phyloP scores from a whole-genome alignment of 1,139 yeast species.

The Candida pseudoviswanathii region DNA sequence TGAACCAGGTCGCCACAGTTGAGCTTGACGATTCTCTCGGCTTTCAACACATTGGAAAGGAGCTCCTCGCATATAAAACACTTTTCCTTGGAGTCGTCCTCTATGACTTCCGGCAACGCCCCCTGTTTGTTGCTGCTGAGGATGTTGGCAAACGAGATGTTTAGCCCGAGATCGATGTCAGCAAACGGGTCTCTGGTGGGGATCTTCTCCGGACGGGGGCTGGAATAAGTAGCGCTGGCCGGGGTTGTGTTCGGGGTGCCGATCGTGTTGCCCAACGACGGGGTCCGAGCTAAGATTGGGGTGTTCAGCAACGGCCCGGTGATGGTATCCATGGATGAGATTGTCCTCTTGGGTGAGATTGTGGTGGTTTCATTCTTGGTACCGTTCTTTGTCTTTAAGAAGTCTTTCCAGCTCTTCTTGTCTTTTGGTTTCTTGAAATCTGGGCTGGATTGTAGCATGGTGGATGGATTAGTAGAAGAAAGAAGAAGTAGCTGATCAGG shows the following conservation, averaged over 20 bases:
- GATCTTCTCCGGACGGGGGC: constrained; percentile 4
- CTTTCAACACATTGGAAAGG: constrained; percentile 31
- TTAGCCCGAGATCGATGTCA: constrained; percentile 4
- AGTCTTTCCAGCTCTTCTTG: constrained; percentile 10
- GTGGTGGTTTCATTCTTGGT: constrained; percentile 5
- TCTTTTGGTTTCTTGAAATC: constrained; percentile 4
- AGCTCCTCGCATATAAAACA: constrained; percentile 44
- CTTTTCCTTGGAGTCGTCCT: constrained; percentile 8
- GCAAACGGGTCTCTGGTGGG: constrained; percentile 7
- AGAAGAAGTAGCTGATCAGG: not conserved
- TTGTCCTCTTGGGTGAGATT: constrained; percentile 3
- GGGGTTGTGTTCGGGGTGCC: constrained; percentile 9
- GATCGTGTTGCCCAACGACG: not conserved
- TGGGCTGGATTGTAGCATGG: constrained; percentile 8
- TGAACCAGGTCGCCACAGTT: constrained; percentile 44
- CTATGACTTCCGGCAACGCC: not conserved
- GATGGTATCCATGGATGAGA: not conserved
- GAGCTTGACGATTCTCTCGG: constrained; percentile 36
- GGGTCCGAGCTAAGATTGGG: not conserved
- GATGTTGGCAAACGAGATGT: constrained; percentile 14
- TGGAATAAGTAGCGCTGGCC: not conserved
- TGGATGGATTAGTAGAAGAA: not conserved
- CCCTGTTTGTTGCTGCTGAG: constrained; percentile 5
- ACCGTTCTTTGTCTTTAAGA: constrained; percentile 4
- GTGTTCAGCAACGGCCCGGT: not conserved